phyloP scores from a whole-genome alignment of 208 protist genomes.

The Leishmania lainsoni region DNA sequence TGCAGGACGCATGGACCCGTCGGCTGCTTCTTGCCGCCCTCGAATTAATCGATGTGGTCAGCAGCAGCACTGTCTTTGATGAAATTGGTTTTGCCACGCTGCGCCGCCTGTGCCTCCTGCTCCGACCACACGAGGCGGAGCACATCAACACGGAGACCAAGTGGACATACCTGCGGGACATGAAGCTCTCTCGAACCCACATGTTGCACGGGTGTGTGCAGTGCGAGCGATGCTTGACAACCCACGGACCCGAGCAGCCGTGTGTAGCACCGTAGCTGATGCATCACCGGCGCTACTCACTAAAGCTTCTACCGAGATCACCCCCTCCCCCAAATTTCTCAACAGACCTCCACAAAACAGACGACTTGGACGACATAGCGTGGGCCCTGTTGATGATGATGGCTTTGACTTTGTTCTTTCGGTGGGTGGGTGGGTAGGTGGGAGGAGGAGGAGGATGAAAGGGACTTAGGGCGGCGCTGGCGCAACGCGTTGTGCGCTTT shows the following conservation, averaged over 20 bases:
- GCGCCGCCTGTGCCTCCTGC: constrained; percentile 45
- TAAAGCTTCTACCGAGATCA: neutral
- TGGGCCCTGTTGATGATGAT: neutral
- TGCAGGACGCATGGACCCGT: constrained; percentile 36
- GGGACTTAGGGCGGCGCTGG: neutral
- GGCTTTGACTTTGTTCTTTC: neutral
- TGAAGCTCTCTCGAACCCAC: constrained; percentile 66
- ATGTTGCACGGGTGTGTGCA: constrained; percentile 52
- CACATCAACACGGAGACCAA: constrained; percentile 69
- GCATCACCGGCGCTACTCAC: neutral
- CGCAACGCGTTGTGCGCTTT: neutral
- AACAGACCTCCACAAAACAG: neutral
- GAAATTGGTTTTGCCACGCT: constrained; percentile 73
- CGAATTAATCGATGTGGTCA: constrained; percentile 68
- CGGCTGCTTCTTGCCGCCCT: constrained; percentile 53
- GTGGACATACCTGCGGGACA: constrained; percentile 63
- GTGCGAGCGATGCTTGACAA: constrained; percentile 37
- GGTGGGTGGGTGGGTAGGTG: neutral
- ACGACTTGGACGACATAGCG: neutral
- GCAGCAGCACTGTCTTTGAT: constrained; percentile 69
- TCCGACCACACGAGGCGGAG: constrained; percentile 48
- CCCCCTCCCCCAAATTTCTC: neutral
- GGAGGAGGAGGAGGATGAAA: neutral
- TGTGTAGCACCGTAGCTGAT: constrained; percentile 12
- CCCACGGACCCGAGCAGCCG: constrained; percentile 14